Base-by-base conservation (phyloP, 176 grass and related monocot genomes). In the Tillandsia fasciculata region DNA sequence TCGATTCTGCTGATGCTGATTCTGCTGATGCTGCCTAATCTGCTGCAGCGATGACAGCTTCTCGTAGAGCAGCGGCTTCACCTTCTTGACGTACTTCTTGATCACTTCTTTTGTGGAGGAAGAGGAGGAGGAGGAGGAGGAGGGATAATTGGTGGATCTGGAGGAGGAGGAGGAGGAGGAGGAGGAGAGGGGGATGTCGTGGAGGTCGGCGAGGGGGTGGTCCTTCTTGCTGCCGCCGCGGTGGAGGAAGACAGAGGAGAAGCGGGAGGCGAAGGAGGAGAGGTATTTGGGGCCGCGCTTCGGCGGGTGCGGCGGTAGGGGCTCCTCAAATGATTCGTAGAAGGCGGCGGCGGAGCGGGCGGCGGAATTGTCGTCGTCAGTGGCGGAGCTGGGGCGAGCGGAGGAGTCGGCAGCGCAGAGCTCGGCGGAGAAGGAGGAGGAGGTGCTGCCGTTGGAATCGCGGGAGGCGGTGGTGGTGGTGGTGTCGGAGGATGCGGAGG, bases 71-170 rank as follows among this genome's bases (percentile, higher is more conserved):
- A 97, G 69, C 0, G 94, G 94, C 75, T 90, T 97, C 68, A 97
- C 94, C 58, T 97, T 97, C 77, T 90, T 97, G 56, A 91, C 89
- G 64, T 90, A 97, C 86, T 93, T 97, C 76, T 90, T 97, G 81
- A 93, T 85, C 54, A 93, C 82, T 78, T 97, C 94, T 75, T 90
- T 97, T 12, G 91, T 82, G 28, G 89, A 85, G 42, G 90, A 86
- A 10, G 52, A 53, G 10, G 90, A 86, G 20, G 52, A 53, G 10
- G 52, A 28, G 69, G 53, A 57, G 18, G 52, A 29, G 69, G 53
- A 56, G 17, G 65, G 10, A 5, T 29, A 29, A 13, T 68, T 67
- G 12, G 51, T 2, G n/a, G 23, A 24, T 24, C 23, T 57, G 14
- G 53, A 57, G 72, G 17, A 47, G 26, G 51, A 20, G 74, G 27